A percentile compares a stretch with the other conserved stretches of the same genome.
Evolutionary conservation across 192 early-diverging fungal species (phyloP).

Genomic region (Chytriomyces hyalinus): DNA sequence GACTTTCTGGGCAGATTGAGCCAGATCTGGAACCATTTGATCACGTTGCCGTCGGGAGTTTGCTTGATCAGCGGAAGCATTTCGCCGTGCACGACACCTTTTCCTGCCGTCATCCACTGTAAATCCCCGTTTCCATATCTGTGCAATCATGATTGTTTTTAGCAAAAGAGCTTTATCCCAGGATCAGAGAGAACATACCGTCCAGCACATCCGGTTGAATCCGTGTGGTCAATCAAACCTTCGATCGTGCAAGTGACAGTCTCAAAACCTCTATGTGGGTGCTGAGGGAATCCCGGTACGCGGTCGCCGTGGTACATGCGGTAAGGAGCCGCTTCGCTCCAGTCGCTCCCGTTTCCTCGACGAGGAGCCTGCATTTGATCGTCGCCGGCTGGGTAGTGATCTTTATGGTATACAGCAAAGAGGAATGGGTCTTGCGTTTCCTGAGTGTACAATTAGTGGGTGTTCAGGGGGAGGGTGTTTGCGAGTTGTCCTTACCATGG

Average conservation of each 20-base stretch:
- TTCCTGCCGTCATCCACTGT: constrained; percentile 57
- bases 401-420: constrained; percentile 44
- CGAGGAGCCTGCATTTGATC: constrained; percentile 35
- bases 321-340: constrained; percentile 9
- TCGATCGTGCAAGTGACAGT: no score
- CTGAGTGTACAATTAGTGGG: neutral
- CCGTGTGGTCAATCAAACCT: no score
- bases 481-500: no score
- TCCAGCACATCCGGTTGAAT: no score
- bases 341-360: constrained; percentile 36
- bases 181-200: constrained; percentile 17
- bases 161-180: no score
- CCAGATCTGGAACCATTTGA: no score
- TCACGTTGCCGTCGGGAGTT: no score
- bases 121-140: constrained; percentile 36
- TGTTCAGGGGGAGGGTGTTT: no score
- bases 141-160: neutral
- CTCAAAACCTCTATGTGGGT: constrained; percentile 57
- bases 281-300: constrained; percentile 33
- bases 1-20: no score
- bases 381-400: constrained; percentile 39
- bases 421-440: constrained; percentile 40
- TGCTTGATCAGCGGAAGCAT: no score
- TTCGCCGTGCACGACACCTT: constrained; percentile 62
- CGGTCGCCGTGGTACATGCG: constrained; percentile 30